phyloP scores from a whole-genome alignment of 2,329 filamentous ascomycete genomes.

The Furcasterigmium furcatum region DNA sequence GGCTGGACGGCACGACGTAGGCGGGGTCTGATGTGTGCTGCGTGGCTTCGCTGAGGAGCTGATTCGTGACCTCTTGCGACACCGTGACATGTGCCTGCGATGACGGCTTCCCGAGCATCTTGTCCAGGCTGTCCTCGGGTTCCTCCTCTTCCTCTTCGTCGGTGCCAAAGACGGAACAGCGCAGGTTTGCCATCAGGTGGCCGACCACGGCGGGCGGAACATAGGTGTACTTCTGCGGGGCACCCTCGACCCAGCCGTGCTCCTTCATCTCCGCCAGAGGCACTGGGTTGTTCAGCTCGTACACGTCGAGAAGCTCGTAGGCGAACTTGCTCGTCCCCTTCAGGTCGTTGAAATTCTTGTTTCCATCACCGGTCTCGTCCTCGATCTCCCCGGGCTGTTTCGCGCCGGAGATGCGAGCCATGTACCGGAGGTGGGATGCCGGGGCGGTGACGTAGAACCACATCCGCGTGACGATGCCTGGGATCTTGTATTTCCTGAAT shows the following conservation, averaged over 20 bases:
- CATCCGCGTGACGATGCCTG: conserved; percentile 51
- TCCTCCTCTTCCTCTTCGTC: conserved; percentile 16
- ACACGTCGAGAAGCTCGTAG: conserved; percentile 54
- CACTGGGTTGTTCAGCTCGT: conserved; percentile 59
- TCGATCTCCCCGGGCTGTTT: conserved; percentile 45
- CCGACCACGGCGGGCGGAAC: conserved; percentile 56
- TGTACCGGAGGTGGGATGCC: conserved; percentile 49
- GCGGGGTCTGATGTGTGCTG: conserved; percentile 19
- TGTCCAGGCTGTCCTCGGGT: conserved; percentile 2
- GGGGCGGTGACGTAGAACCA: conserved; percentile 57
- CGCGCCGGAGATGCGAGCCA: conserved; percentile 50
- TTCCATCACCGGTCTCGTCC: conserved; percentile 42
- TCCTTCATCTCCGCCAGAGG: conserved; percentile 46
- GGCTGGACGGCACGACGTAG: conserved; percentile 29
- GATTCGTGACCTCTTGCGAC: conserved; percentile 50
- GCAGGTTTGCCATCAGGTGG: conserved; percentile 55
- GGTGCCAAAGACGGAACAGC: conserved; percentile 42
- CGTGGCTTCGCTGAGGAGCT: conserved; percentile 45
- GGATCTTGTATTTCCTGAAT: conserved; percentile 53
- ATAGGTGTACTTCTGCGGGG: conserved; percentile 49
- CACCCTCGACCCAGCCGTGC: conserved; percentile 49
- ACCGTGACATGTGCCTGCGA: conserved; percentile 23
- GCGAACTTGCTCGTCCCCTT: conserved; percentile 38
- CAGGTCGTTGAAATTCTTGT: conserved; percentile 46
- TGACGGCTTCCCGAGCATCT: conserved; percentile 3